Evolutionary conservation across 306 rosid genomes (phyloP), one percentile per base, ranked within the genome.

Genomic region (Rosa rugosa): DNA sequence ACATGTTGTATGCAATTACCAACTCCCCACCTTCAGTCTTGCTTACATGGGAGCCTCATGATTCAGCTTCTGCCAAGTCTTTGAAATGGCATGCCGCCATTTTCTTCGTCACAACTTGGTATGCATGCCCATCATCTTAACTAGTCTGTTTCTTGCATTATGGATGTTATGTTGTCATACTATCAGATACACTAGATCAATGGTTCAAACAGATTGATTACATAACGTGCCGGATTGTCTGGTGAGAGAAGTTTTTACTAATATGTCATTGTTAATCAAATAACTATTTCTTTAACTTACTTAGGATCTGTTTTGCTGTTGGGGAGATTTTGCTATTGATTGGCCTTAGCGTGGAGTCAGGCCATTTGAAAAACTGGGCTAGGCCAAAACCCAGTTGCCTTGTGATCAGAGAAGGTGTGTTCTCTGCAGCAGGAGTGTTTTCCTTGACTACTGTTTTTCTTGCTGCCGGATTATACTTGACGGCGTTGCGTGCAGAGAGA

Each of bases 71-170:
- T 75, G 76, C 92, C 31, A 88, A 71, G 69, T 79, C 85, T 77
- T 80, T 91, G 54, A 83, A 93, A 78, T 90, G 87, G 83, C 96
- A 89, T 75, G 93, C 92, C 59, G 97, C 83, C 8, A 86, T 93
- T 82, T 93, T 93, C 94, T 93, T 90, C 87, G 57, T 91, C 46
- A 3, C 97, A 53, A 85, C 96, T 62, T 93, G 99, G 99, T 94
- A 92, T 83, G 79, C 59, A 92, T 83, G 79, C 59, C 11, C 1
- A 27, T 47, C 11, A 16, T 9, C 23, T 75, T 1, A 8, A 10
- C 49, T 6, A 8, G 17, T 54, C 47, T 31, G 17, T 4, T 50
- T 8, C 16, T 20, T 16, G 25, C 18, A 31, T 36, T 1, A 16
- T 13, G 1, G 2, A 38, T 76, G 25, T 23, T 69, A 69, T 44